Base-by-base conservation (phyloP, 306 rosid species). In the Pachyrhizus erosus region DNA sequence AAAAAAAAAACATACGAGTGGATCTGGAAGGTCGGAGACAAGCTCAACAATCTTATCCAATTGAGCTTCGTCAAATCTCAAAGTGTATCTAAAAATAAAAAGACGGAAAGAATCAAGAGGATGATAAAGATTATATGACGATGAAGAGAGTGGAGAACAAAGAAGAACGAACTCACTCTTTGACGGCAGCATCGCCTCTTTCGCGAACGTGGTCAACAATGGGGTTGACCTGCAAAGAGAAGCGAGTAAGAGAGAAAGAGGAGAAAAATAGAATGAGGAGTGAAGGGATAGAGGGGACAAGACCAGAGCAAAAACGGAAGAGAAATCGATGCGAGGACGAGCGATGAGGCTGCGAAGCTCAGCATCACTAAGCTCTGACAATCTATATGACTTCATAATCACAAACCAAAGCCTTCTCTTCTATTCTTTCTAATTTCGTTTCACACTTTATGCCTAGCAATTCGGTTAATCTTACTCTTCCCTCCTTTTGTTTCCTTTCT, bases 281-380 rank as follows among this genome's bases (percentile, higher is more conserved):
- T 13, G 34, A 23, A 24, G 27, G 21, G 4, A 34, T n/a, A 79
- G 31, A 45, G 57, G 3, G 46, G 52, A 40, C 58, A 2, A 49
- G 0, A 90, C 98, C 80, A 85, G 83, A 77, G 88, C 80, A 84
- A 93, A 93, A 81, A 89, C 89, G 5, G 92, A 93, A 67, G 93
- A 87, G 86, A 93, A 93, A 86, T 93, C 98, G 49, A 89, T 86
- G 14, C 97, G 92, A 74, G 98, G 98, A 29, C 98, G 97, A 68
- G 92, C 89, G 65, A 87, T 91, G 33, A 93, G 93, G 81, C 74
- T 84, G 58, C 87, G 87, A 80, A 91, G 81, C 86, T 91, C 92
- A 5, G 79, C 70, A 12, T 77, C 76, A 29, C 87, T 58, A 68
- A 93, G 92, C 64, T 90, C 89, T 34, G 93, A 93, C 43, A 91